Conservation (phyloP, 441 rosid genomes). For the Euphorbia schlechtendalii region DNA sequence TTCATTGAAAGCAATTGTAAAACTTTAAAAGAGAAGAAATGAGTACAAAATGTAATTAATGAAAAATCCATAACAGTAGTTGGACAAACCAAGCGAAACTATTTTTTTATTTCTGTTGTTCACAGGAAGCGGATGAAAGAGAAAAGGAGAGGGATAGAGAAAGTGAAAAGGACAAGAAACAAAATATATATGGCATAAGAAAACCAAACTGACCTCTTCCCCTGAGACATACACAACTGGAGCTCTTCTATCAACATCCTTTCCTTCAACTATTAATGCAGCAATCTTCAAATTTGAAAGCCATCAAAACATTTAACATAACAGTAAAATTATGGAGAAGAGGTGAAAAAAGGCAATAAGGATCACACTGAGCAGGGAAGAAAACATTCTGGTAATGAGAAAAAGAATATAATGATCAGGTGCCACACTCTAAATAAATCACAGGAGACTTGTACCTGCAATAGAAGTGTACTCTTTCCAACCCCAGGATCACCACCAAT, state of each 20-base stretch:
- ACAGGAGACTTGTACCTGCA: slow-evolving; percentile 47
- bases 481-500: slow-evolving; percentile 96
- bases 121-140: no score
- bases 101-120: neutral
- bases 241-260: slow-evolving; percentile 40
- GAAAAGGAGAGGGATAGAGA: neutral
- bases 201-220: slow-evolving; percentile 62
- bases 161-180: neutral
- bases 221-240: slow-evolving; percentile 90
- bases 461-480: slow-evolving; percentile 88
- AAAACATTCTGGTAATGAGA: neutral
- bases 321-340: neutral
- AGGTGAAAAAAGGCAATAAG: neutral
- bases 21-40: neutral
- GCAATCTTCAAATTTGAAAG: slow-evolving; percentile 54
- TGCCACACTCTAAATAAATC: neutral
- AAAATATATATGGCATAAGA: neutral
- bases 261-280: slow-evolving; percentile 58
- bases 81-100: neutral
- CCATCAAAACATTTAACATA: slow-evolving; percentile 21
- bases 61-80: neutral
- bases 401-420: neutral
- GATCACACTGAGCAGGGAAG: slow-evolving; percentile 4
- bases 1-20: neutral
- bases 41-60: neutral